A percentile compares a stretch with the other conserved stretches of the same genome.
phyloP scores from a whole-genome alignment of 768 basidiomycete genomes.

The Leccinum variicolor region DNA sequence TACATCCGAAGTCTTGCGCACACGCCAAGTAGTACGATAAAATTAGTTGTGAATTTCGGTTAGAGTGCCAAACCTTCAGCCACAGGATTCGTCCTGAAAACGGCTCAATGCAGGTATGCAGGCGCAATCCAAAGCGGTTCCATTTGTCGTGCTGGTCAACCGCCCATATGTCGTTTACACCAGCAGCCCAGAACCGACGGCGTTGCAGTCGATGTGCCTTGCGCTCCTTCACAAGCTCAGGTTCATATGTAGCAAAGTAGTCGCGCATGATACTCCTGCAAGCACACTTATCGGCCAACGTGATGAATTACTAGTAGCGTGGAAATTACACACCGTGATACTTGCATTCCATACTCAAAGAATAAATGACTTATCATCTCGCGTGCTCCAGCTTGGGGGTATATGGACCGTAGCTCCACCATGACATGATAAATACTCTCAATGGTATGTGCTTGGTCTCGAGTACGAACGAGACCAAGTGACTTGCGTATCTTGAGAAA shows the following conservation, averaged over 20 bases:
- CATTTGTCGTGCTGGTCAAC: too few species aligned
- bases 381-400: background rate
- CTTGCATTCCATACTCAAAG: background rate
- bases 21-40: background rate
- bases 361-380: constrained; percentile 1
- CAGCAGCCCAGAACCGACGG: too few species aligned
- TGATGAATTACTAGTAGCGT: background rate
- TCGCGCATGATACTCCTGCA: background rate
- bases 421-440: background rate
- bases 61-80: background rate
- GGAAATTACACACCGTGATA: background rate
- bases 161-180: too few species aligned
- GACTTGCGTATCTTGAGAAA: background rate
- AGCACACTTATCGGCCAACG: background rate
- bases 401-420: background rate
- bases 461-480: background rate
- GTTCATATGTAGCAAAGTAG: too few species aligned
- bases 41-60: background rate
- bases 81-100: background rate
- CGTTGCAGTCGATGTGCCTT: too few species aligned
- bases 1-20: background rate
- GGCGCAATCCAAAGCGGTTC: background rate
- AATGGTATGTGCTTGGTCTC: background rate
- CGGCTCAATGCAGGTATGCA: background rate
- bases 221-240: too few species aligned